These are phyloP conservation scores for Gaeumannomyces tritici DNA, from an alignment of 2,329 filamentous ascomycete genomes.

Conservation along the genomic window DNA sequence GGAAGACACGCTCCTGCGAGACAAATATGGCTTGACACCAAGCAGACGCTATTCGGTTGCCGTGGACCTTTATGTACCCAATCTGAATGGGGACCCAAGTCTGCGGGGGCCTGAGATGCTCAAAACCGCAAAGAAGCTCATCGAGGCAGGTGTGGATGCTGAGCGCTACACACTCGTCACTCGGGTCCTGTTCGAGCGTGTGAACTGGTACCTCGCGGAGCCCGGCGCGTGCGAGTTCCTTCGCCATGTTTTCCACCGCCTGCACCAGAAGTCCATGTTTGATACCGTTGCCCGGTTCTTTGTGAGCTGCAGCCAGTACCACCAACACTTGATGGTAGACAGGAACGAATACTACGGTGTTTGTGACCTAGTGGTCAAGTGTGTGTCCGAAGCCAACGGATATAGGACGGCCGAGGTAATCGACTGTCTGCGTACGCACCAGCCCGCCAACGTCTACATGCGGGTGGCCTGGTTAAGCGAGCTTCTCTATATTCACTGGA, in stretches of 20 bases:
- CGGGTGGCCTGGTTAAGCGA: conserved; percentile 25
- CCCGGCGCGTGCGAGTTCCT: conserved; percentile 13
- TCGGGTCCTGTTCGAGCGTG: background rate
- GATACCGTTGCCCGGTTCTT: conserved; percentile 23
- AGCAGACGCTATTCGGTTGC: background rate
- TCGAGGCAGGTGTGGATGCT: background rate
- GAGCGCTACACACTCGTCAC: background rate
- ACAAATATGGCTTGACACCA: background rate
- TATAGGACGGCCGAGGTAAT: conserved; percentile 16
- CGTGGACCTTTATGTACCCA: conserved; percentile 6
- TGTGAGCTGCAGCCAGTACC: conserved; percentile 7
- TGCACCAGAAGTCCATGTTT: conserved; percentile 19
- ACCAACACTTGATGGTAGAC: conserved; percentile 2
- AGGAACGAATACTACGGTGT: conserved; percentile 14
- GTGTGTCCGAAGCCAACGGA: conserved; percentile 19
- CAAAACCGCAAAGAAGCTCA: background rate
- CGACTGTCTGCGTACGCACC: conserved; percentile 15
- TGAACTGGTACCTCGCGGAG: background rate
- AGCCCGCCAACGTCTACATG: conserved; percentile 15
- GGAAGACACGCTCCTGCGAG: conserved; percentile 14
- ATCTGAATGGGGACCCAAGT: background rate
- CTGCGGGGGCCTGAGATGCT: background rate
- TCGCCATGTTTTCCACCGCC: conserved; percentile 19
- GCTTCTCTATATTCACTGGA: conserved; percentile 26
- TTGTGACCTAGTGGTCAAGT: conserved; percentile 20